These are phyloP conservation scores for Ordospora pajunii DNA, from an alignment of 371 early-diverging fungal species.

Conservation along the genomic window DNA sequence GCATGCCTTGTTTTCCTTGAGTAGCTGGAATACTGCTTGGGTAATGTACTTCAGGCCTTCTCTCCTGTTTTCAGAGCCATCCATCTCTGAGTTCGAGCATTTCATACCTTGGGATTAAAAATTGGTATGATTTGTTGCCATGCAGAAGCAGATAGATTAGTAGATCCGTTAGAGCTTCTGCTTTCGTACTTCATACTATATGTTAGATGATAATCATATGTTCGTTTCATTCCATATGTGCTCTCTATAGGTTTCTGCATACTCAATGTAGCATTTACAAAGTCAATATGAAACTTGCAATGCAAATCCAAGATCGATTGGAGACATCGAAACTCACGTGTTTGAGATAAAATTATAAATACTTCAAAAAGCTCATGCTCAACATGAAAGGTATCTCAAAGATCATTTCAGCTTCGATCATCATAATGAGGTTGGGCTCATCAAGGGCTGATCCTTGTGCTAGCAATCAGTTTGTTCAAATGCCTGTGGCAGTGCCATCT, in stretches of 20 bases:
- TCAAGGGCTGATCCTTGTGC: too few species aligned
- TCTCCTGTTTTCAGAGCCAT: slow-evolving; percentile 23
- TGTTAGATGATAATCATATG: neutral
- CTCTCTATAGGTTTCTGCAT: too few species aligned
- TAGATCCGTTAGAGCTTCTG: neutral
- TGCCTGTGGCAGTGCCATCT: neutral
- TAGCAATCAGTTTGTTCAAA: too few species aligned
- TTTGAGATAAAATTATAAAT: slow-evolving; percentile 14
- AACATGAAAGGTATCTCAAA: slow-evolving; percentile 11
- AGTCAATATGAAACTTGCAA: neutral
- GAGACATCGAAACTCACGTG: neutral
- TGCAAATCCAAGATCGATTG: neutral
- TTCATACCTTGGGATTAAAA: slow-evolving; percentile 19
- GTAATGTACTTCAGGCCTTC: slow-evolving; percentile 53
- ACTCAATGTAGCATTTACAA: neutral
- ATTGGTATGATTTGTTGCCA: slow-evolving; percentile 8
- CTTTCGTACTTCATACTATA: neutral
- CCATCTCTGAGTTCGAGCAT: neutral
- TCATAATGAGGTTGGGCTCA: neutral
- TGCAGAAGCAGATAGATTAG: neutral
- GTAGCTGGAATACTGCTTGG: slow-evolving; percentile 20
- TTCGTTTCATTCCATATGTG: neutral
- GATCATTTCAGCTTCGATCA: neutral
- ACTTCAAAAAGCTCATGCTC: neutral
- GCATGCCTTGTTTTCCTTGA: slow-evolving; percentile 32